Conservation (phyloP, 108 stramenopile genomes). For the Stephanodiscus minutulus region DNA sequence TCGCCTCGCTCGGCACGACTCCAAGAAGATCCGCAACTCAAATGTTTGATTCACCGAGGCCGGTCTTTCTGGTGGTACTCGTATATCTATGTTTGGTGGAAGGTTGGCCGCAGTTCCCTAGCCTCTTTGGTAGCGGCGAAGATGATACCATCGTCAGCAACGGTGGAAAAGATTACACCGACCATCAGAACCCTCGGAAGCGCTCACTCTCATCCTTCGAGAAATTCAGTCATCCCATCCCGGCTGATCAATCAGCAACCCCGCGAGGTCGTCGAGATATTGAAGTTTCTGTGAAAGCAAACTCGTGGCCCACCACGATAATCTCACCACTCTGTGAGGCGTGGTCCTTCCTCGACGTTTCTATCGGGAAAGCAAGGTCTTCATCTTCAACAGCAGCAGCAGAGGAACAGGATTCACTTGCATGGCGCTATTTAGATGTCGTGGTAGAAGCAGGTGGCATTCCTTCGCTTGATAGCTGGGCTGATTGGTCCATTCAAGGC, state of each 20-base stretch:
- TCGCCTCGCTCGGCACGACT: no score
- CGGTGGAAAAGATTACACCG: constrained; percentile 3
- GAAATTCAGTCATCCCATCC: constrained; percentile 23
- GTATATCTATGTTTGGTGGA: no score
- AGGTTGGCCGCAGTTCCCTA: no score
- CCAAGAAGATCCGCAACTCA: no score
- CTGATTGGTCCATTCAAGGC: constrained; percentile 10
- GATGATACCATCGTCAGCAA: constrained; percentile 1
- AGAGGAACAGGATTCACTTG: constrained; percentile 1
- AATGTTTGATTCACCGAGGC: no score
- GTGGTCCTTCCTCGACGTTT: constrained; percentile 49
- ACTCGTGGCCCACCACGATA: constrained; percentile 65
- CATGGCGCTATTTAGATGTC: constrained; percentile 45
- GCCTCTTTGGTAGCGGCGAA: neutral
- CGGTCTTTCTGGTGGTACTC: no score
- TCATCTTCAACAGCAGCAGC: neutral
- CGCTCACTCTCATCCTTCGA: constrained; percentile 36
- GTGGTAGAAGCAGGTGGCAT: constrained; percentile 33
- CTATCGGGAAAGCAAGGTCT: constrained; percentile 14
- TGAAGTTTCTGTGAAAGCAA: constrained; percentile 65
- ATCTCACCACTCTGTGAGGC: constrained; percentile 82
- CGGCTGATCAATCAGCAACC: constrained; percentile 29
- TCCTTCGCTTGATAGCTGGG: constrained; percentile 19
- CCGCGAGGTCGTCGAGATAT: constrained; percentile 63
- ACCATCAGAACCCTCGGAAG: neutral